These are phyloP conservation scores for Verruconis gallopava DNA, from an alignment of 2,329 filamentous ascomycete genomes.

Conservation along the genomic window DNA sequence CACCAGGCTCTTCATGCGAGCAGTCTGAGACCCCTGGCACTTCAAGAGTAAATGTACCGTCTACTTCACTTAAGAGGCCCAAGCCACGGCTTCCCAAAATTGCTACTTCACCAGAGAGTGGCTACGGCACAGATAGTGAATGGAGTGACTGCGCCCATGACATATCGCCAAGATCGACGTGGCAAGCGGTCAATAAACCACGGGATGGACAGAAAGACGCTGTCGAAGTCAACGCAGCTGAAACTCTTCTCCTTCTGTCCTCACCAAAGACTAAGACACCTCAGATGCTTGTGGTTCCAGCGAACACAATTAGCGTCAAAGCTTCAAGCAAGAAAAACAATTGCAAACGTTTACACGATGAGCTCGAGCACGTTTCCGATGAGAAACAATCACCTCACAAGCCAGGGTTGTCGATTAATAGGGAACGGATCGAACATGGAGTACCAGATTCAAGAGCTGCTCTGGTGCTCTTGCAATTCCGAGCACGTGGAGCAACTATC, in stretches of 20 bases:
- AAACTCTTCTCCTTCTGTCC: neutral
- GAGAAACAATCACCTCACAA: too few species aligned
- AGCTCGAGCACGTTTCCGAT: too few species aligned
- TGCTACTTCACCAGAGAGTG: constrained; percentile 7
- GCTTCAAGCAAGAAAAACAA: too few species aligned
- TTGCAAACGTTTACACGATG: neutral
- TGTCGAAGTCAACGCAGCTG: neutral
- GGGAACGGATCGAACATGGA: too few species aligned
- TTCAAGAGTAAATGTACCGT: too few species aligned
- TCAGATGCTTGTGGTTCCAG: too few species aligned
- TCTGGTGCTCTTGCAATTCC: neutral
- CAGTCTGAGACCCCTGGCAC: constrained; percentile 6
- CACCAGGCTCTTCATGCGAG: constrained; percentile 7
- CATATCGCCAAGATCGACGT: constrained; percentile 7
- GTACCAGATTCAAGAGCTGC: too few species aligned
- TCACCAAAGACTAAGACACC: neutral
- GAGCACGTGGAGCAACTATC: neutral
- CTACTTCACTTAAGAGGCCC: constrained; percentile 3
- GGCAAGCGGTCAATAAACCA: constrained; percentile 6
- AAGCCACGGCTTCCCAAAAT: neutral
- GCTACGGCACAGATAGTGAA: constrained; percentile 10
- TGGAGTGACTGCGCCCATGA: constrained; percentile 4
- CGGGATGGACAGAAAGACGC: neutral
- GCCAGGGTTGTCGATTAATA: too few species aligned
- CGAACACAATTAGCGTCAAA: too few species aligned